Evolutionary conservation across 2,329 filamentous ascomycete genomes (phyloP).

Genomic region (Colletotrichum plurivorum): DNA sequence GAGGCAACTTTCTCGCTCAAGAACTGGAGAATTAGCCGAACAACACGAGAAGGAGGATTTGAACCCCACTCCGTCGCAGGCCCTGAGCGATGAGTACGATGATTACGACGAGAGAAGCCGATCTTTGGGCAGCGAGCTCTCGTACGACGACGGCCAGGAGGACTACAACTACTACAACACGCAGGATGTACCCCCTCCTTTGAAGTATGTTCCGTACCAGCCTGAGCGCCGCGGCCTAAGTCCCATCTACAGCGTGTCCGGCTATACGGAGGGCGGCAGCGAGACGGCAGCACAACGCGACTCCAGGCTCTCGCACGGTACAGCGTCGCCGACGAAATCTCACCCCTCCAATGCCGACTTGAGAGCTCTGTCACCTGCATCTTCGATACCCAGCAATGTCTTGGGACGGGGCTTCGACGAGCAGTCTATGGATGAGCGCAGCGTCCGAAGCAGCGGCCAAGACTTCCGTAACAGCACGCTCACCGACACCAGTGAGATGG

Average conservation of each 20-base stretch:
- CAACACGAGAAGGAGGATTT: constrained; percentile 55
- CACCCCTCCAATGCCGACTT: constrained; percentile 56
- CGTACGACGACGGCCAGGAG: constrained; percentile 60
- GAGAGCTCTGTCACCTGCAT: constrained; percentile 61
- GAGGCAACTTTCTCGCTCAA: constrained; percentile 63
- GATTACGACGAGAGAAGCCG: constrained; percentile 45
- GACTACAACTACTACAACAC: constrained; percentile 67
- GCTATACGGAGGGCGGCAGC: constrained; percentile 80
- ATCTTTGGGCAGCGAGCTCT: constrained; percentile 34
- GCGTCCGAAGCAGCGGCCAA: constrained; percentile 63
- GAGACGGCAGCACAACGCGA: constrained; percentile 70
- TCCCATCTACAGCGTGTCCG: constrained; percentile 93
- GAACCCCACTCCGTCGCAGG: constrained; percentile 56
- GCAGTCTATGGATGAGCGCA: constrained; percentile 68
- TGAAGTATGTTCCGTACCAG: constrained; percentile 78
- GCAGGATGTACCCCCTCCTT: constrained; percentile 74
- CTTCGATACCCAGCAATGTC: constrained; percentile 69
- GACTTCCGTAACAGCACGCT: constrained; percentile 69
- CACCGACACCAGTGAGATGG: constrained; percentile 69
- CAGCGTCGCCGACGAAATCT: constrained; percentile 71
- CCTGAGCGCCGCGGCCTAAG: constrained; percentile 81
- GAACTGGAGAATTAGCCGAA: constrained; percentile 53
- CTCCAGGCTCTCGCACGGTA: constrained; percentile 65
- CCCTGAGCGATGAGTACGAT: constrained; percentile 57
- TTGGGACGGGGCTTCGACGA: constrained; percentile 68